phyloP scores from a whole-genome alignment of 768 basidiomycete genomes.

The Termitomyces sp. region DNA sequence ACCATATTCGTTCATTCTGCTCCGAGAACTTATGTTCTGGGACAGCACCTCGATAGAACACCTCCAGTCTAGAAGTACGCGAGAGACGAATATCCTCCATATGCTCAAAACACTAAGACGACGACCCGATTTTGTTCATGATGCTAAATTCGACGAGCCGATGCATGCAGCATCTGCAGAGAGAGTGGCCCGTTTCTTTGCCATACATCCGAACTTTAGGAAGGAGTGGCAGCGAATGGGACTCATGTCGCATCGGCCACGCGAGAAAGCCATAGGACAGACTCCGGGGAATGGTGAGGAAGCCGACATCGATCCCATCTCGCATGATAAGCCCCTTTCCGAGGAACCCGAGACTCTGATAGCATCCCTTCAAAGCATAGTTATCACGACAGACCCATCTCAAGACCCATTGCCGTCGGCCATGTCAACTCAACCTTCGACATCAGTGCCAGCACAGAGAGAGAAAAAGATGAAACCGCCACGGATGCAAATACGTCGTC shows the following conservation, averaged over 20 bases:
- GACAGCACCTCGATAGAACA: background rate
- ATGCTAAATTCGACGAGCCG: constrained; percentile 3
- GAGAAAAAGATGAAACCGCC: background rate
- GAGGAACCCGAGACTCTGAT: background rate
- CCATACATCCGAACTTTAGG: background rate
- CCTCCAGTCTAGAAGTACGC: background rate
- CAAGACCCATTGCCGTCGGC: background rate
- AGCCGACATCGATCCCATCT: background rate
- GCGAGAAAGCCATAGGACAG: background rate
- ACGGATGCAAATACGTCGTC: constrained; percentile 12
- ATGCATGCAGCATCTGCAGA: constrained; percentile 5
- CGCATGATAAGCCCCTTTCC: background rate
- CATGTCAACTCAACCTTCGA: background rate
- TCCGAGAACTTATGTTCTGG: constrained; percentile 12
- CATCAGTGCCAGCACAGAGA: background rate
- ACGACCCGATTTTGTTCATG: constrained; percentile 2
- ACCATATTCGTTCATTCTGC: constrained; percentile 13
- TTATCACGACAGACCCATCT: background rate
- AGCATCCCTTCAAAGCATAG: background rate
- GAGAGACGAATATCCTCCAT: background rate
- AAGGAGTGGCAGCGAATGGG: constrained; percentile 14
- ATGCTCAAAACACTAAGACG: constrained; percentile 8
- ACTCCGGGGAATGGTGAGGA: background rate
- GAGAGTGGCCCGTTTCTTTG: constrained; percentile 5
- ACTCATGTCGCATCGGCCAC: constrained; percentile 1